Evolutionary conservation across 148 eudicot species (phyloP).

Genomic region (Oxyria digyna): DNA sequence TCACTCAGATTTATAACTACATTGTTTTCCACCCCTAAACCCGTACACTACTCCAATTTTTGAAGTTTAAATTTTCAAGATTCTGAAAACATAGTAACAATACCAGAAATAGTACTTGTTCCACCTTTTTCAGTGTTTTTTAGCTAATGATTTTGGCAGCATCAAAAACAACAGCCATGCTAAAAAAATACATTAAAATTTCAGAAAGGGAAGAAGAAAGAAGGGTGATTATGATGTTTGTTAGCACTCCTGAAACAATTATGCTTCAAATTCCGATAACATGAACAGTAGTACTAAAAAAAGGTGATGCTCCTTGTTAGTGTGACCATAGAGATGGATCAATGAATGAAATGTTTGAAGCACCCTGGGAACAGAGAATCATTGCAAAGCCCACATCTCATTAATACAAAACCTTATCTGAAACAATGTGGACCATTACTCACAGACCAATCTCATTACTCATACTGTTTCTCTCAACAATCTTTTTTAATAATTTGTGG

Average conservation of each 20-base stretch:
- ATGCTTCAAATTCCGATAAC: constrained; percentile 6
- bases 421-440: constrained; percentile 4
- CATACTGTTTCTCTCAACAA: no score
- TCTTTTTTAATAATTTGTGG: neutral
- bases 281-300: neutral
- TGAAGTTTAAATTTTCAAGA: no score
- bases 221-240: constrained; percentile 7
- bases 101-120: no score
- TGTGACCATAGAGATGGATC: no score
- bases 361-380: neutral
- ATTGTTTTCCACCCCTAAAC: neutral
- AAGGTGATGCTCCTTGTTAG: constrained; percentile 7
- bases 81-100: neutral
- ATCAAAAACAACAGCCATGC: neutral
- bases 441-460: no score
- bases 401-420: neutral
- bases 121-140: no score
- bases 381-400: constrained; percentile 8
- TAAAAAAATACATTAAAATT: neutral
- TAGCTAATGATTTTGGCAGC: constrained; percentile 8
- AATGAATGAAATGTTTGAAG: neutral
- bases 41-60: no score
- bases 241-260: constrained; percentile 3
- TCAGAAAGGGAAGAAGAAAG: neutral
- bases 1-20: neutral